phyloP scores from a whole-genome alignment of 1,284 basidiomycete genomes.

The Leccinum ambiguum region DNA sequence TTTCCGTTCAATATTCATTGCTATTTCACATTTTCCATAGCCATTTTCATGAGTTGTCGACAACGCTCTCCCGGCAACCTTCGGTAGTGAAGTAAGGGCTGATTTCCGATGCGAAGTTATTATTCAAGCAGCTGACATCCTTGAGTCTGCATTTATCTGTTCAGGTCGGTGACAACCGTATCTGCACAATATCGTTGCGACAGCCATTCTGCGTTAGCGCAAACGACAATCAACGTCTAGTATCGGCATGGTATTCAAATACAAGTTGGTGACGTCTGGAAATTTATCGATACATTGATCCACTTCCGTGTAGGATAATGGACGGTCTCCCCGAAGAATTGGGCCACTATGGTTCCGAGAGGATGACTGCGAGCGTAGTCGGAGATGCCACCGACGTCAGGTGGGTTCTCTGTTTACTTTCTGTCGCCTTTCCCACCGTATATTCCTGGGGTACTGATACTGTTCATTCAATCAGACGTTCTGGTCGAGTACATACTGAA shows the following conservation, averaged over 20 bases:
- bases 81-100: constrained; percentile 67
- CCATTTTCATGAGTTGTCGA: constrained; percentile 70
- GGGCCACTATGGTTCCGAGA: constrained; percentile 61
- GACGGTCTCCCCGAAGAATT: constrained; percentile 61
- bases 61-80: constrained; percentile 69
- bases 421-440: too few relatives aligned
- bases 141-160: constrained; percentile 79
- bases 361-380: too few relatives aligned
- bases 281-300: neutral
- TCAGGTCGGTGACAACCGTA: constrained; percentile 49
- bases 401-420: too few relatives aligned
- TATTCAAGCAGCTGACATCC: neutral
- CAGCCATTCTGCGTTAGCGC: constrained; percentile 38
- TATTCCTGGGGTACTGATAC: too few relatives aligned
- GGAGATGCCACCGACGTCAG: too few relatives aligned
- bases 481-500: too few relatives aligned
- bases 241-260: constrained; percentile 74
- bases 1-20: neutral
- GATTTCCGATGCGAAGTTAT: constrained; percentile 20
- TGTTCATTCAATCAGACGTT: too few relatives aligned
- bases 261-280: constrained; percentile 51
- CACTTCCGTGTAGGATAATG: constrained; percentile 44
- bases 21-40: constrained; percentile 35
- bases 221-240: constrained; percentile 51
- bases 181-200: neutral